Percentiles rank a stretch among this genome's conserved stretches.
Conservation (phyloP, 2,329 filamentous ascomycete species). For the Talaromyces sp. region DNA sequence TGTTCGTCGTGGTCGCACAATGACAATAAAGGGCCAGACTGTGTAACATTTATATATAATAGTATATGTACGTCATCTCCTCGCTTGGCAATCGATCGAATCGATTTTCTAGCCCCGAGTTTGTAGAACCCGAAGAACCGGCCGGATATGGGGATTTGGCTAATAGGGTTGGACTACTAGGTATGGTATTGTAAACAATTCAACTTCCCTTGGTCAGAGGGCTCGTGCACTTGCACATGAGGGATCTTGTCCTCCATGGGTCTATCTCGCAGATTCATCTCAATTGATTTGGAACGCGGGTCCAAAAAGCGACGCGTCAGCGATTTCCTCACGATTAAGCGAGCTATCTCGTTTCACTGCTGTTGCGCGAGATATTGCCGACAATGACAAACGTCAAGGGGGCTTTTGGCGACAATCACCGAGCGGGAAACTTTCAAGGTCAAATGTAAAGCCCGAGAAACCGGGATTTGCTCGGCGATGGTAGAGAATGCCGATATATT, state of each 20-base stretch:
- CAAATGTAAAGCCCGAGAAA: slow-evolving; percentile 77
- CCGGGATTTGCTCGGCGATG: slow-evolving; percentile 53
- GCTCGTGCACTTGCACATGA: neutral
- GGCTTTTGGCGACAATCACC: slow-evolving; percentile 76
- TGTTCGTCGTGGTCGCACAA: neutral
- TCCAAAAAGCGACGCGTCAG: neutral
- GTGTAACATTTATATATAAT: neutral
- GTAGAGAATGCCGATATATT: neutral
- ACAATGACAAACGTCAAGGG: slow-evolving; percentile 74
- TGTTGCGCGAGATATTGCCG: slow-evolving; percentile 63
- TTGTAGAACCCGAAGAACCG: neutral
- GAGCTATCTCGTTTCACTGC: slow-evolving; percentile 33
- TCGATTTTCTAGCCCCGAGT: neutral
- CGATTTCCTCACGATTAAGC: neutral
- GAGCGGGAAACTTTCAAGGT: slow-evolving; percentile 77
- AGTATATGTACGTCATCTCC: neutral
- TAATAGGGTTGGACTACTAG: neutral
- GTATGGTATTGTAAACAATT: neutral
- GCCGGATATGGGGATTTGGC: neutral
- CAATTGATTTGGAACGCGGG: neutral
- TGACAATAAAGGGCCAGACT: neutral
- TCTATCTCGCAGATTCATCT: neutral
- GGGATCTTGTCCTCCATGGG: neutral
- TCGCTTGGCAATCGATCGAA: neutral
- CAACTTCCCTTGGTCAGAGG: neutral